Conservation (phyloP, 2,329 filamentous ascomycete genomes). For the Xylariaceae sp. region DNA sequence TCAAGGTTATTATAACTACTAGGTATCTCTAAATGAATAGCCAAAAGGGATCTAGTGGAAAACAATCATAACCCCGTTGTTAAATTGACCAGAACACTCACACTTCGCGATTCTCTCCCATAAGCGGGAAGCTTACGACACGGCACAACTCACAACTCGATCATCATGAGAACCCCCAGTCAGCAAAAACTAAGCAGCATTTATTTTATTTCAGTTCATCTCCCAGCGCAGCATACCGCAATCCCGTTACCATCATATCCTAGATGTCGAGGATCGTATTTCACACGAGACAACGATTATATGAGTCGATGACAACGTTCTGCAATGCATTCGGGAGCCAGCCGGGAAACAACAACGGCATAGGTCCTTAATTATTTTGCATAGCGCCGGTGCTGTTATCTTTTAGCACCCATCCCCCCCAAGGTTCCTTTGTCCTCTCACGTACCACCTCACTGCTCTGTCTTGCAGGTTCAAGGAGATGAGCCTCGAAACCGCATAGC, state of each 20-base stretch:
- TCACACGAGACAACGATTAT: constrained; percentile 21
- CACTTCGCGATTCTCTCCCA: neutral
- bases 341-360: constrained; percentile 8
- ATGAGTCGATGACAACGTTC: constrained; percentile 20
- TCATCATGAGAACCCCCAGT: constrained; percentile 3
- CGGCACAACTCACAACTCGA: neutral
- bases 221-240: constrained; percentile 6
- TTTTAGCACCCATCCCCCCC: constrained; percentile 10
- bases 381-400: constrained; percentile 21
- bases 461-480: constrained; percentile 17
- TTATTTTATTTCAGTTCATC: neutral
- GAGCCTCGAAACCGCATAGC: constrained; percentile 11
- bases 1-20: constrained; percentile 24
- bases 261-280: constrained; percentile 11
- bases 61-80: neutral
- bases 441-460: constrained; percentile 9
- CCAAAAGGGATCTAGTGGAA: neutral
- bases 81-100: neutral
- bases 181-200: constrained; percentile 1
- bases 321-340: constrained; percentile 17
- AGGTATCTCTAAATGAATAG: constrained; percentile 2
- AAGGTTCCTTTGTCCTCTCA: constrained; percentile 10
- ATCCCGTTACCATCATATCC: constrained; percentile 6
- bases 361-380: constrained; percentile 19
- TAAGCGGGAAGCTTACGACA: neutral